Conservation (phyloP, 352 stramenopile genomes). For the Paralagenidium karlingii region DNA sequence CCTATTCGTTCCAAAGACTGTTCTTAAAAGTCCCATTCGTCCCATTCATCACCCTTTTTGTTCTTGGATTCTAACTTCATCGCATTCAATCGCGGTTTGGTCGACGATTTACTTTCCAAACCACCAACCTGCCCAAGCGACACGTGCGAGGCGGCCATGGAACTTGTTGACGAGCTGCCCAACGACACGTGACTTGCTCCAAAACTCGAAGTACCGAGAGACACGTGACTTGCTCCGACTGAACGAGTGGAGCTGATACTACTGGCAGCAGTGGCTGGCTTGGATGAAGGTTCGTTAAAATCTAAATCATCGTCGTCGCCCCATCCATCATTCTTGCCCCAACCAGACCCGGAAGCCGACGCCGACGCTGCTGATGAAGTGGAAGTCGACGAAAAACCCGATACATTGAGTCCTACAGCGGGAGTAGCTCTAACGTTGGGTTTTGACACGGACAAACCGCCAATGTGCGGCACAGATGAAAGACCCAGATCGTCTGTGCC, state of each 20-base stretch:
- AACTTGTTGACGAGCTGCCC: neutral
- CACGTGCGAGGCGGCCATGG: slow-evolving; percentile 1
- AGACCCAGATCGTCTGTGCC: slow-evolving; percentile 1
- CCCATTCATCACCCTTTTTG: slow-evolving; percentile 59
- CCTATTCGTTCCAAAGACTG: too few species aligned
- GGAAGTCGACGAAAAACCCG: slow-evolving; percentile 1
- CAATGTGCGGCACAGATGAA: too few species aligned
- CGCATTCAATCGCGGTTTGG: slow-evolving; percentile 35
- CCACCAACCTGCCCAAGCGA: slow-evolving; percentile 15
- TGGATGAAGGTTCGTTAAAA: slow-evolving; percentile 9
- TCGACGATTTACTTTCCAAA: slow-evolving; percentile 39
- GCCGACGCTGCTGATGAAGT: slow-evolving; percentile 6
- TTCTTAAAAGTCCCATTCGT: slow-evolving; percentile 71
- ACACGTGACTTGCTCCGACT: too few species aligned
- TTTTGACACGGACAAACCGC: too few species aligned
- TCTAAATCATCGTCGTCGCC: slow-evolving; percentile 23
- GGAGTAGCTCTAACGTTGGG: too few species aligned
- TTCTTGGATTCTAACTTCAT: slow-evolving; percentile 42
- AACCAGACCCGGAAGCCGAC: slow-evolving; percentile 12
- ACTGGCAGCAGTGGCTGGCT: slow-evolving; percentile 1
- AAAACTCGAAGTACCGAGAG: too few species aligned
- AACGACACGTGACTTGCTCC: neutral
- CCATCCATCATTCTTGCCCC: slow-evolving; percentile 19
- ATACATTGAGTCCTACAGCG: too few species aligned
- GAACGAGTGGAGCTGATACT: neutral